These are phyloP conservation scores for Hordeum vulgare DNA, from an alignment of 176 grass and related monocot species.

Conservation along the genomic window MorexV3_pseudomolecules_assembly NC_058522.1:429358017-429358516, in stretches of 20 bases:
- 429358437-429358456: background rate
- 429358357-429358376: background rate
- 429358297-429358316: background rate
- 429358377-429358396: background rate
- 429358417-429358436: background rate
- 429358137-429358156: too few relatives aligned
- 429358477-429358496: background rate
- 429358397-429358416: background rate
- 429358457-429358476: background rate
- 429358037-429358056: too few relatives aligned
- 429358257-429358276: background rate
- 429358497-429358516: conserved; percentile 65
- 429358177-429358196: background rate
- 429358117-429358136: too few relatives aligned
- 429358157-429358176: too few relatives aligned
- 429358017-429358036: too few relatives aligned
- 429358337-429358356: background rate
- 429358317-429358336: background rate
- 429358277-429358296: background rate
- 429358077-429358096: too few relatives aligned
- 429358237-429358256: background rate
- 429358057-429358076: too few relatives aligned
- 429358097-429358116: too few relatives aligned
- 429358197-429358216: background rate
- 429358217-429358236: background rate